Evolutionary conservation across 768 basidiomycete species (phyloP).

Genomic region (Suillus decipiens): DNA sequence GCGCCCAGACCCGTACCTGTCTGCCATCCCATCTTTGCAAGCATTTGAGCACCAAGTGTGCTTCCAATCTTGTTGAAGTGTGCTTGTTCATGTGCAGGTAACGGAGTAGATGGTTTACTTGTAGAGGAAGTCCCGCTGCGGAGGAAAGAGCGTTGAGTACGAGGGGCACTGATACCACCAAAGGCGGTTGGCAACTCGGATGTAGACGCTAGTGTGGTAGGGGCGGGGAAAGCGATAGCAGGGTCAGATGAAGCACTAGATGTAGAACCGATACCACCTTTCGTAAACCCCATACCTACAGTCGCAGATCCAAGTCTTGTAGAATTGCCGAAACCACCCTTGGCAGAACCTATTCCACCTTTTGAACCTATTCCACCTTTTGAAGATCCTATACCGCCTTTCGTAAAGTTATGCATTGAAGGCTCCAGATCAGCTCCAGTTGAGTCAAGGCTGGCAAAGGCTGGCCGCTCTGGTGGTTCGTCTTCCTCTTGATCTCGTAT

Average conservation of each 20-base stretch:
- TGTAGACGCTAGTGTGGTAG: slow-evolving; percentile 24
- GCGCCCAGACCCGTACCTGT: slow-evolving; percentile 78
- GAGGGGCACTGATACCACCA: slow-evolving; percentile 30
- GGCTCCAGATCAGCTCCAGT: slow-evolving; percentile 1
- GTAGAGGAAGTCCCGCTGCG: slow-evolving; percentile 51
- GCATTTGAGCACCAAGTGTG: slow-evolving; percentile 84
- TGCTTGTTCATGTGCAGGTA: slow-evolving; percentile 66
- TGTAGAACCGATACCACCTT: slow-evolving; percentile 45
- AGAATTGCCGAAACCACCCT: slow-evolving; percentile 30
- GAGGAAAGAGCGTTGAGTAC: slow-evolving; percentile 52
- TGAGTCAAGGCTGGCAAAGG: slow-evolving; percentile 48
- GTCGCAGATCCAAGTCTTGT: slow-evolving; percentile 3
- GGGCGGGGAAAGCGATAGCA: slow-evolving; percentile 29
- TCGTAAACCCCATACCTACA: slow-evolving; percentile 32
- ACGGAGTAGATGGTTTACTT: slow-evolving; percentile 46
- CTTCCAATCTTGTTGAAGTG: slow-evolving; percentile 81
- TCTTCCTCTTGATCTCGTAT: slow-evolving; percentile 52
- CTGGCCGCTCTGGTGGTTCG: slow-evolving; percentile 35
- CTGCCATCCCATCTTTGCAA: slow-evolving; percentile 96
- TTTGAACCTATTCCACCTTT: slow-evolving; percentile 24
- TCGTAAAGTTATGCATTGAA: slow-evolving; percentile 22
- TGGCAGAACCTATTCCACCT: slow-evolving; percentile 35
- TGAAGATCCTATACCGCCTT: slow-evolving; percentile 34
- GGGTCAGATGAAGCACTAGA: slow-evolving; percentile 25
- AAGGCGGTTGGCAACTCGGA: slow-evolving; percentile 39